Percentiles rank a stretch among this genome's conserved stretches.
Evolutionary conservation across 768 basidiomycete species (phyloP).

Genomic region (Rhodosporidiobolus odoratus): DNA sequence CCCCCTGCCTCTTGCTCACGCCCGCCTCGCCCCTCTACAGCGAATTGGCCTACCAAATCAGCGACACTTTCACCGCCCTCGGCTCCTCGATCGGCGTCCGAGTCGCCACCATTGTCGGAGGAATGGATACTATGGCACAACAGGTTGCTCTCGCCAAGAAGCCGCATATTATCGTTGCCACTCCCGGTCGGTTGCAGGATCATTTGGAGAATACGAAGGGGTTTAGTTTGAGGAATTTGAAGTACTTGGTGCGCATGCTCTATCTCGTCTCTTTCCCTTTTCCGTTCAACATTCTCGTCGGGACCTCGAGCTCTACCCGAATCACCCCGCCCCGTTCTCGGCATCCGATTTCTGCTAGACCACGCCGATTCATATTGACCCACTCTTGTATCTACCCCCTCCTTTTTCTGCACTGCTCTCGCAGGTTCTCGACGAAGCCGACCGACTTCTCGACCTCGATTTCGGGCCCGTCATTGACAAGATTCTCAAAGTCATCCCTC

Average conservation of each 20-base stretch:
- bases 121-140: conserved; percentile 84
- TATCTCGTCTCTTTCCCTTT: too few relatives aligned
- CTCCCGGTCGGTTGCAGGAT: conserved; percentile 85
- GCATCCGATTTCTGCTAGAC: too few relatives aligned
- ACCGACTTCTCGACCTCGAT: conserved; percentile 90
- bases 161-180: conserved; percentile 91
- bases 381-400: too few relatives aligned
- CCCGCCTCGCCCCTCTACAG: conserved; percentile 44
- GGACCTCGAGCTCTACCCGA: background rate
- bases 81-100: conserved; percentile 90
- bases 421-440: conserved; percentile 96
- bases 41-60: conserved; percentile 95
- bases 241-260: conserved; percentile 86
- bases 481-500: conserved; percentile 89
- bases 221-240: conserved; percentile 75
- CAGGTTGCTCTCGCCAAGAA: conserved; percentile 85
- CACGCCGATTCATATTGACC: too few relatives aligned
- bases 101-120: conserved; percentile 87
- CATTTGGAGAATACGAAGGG: conserved; percentile 97
- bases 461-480: conserved; percentile 93
- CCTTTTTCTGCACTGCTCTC: too few relatives aligned
- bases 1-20: conserved; percentile 74
- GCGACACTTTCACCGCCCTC: conserved; percentile 88
- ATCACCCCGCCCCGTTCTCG: background rate
- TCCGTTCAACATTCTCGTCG: background rate